Base-by-base conservation (phyloP, 2,329 filamentous ascomycete species). In the Boeremia exigua region DNA sequence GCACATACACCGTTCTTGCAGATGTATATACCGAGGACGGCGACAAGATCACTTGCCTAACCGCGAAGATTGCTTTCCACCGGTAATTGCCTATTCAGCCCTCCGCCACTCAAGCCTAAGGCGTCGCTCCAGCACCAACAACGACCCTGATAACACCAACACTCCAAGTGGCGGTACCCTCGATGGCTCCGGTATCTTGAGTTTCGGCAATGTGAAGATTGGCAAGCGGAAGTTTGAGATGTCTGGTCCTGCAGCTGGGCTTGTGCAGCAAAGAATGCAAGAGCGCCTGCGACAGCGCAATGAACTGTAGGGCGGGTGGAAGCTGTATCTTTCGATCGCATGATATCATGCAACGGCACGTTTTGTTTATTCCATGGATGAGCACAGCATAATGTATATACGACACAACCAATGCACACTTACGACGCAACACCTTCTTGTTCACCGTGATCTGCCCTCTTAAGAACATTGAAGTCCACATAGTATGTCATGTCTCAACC, bases 1-100 rank as follows among this genome's bases (percentile, higher is more conserved):
- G 93, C 73, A 93, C 87, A 71, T 99, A 97, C 83, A 90, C 85
- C 15, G 95, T 99, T 32, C 79, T 88, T 34, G 95, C 94, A 37
- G 91, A 98, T 72, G 94, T 96, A 44, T 89, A 86, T 77, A 92
- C 86, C 64, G 82, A 81, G 58, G 87, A 96, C 47, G 82, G 85
- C 54, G 81, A 87, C 62, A 87, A 86, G 71, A 89, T 99, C 62
- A 96, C 93, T 57, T 99, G 95, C 79, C 82, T 99, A 71, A 88
- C 88, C 52, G 92, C 92, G 19, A 84, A 81, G 6, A 86, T 95
- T 55, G 72, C 77, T 39, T 94, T 95, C 66, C 65, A 71, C 58
- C 71, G 72, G 72, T 75, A 75, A 75, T 63, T 66, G 55, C 55
- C 47, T 60, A 39, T 40, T 37, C 48, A 52, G 54, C 27, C 33